Evolutionary conservation across 768 basidiomycete species (phyloP), one percentile per base, ranked within the genome.

Genomic region (Lentinula sp.): DNA sequence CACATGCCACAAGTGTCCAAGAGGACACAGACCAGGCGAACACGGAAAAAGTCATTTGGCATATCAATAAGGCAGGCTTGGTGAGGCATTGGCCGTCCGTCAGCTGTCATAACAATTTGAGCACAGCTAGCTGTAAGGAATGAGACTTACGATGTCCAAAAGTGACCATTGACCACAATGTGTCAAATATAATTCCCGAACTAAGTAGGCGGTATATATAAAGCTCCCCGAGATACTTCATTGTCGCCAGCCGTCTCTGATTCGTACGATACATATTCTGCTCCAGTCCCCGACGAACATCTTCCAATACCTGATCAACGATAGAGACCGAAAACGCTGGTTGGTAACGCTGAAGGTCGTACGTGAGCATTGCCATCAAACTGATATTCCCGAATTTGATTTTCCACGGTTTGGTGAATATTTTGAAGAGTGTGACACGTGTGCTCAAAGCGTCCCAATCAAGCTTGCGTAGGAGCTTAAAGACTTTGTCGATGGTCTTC

Each of bases 391-490:
- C 81, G 69, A 89, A 98, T 68, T 94, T 96, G 75, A 98, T 84
- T 71, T 98, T 98, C 95, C 96, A 97, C 2, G 96, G 91, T 68
- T 97, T 96, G n/a, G 91, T 92, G 76, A 99, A 99, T 43, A 92
- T 85, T 69, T 92, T 91, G 76, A 89, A 86, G 6, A 98, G 78
- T 23, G 82, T 83, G 32, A 80, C 80, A 42, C 82, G 81, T 35
- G 90, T 77, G 23, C 73, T 63, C 6, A 75, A 71, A 70, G 93
- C 86, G n/a, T 96, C 92, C 97, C 97, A 99, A 67, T 98, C 89
- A 50, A 98, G 81, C 74, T 96, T 98, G 52, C 97, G 87, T 37
- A 98, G 74, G 23, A 97, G 83, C 72, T 93, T 94, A 59, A 98
- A 79, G 9, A 97, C 95, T 70, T 97, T 97, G 73, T 99, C 97